Evolutionary conservation across 2,329 filamentous ascomycete species (phyloP).

Genomic region (Colletotrichum sp.): DNA sequence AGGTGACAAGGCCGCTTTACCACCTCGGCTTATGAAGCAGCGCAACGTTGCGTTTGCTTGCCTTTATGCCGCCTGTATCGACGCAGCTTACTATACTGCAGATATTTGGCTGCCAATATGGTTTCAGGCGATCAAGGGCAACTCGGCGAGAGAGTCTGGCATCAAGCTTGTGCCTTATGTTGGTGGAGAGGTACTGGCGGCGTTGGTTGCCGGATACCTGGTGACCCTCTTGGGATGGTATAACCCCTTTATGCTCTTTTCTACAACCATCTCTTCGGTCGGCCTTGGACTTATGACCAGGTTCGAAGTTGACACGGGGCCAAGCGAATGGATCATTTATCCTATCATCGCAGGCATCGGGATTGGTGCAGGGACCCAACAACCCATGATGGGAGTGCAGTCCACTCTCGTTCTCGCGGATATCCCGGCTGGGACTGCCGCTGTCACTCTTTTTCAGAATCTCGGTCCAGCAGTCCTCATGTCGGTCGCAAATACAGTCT

Average conservation of each 20-base stretch:
- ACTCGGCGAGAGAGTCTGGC: constrained; percentile 34
- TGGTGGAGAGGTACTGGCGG: constrained; percentile 30
- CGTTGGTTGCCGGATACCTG: constrained; percentile 28
- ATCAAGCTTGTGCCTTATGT: constrained; percentile 35
- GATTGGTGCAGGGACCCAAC: constrained; percentile 30
- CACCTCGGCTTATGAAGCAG: constrained; percentile 36
- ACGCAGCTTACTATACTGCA: constrained; percentile 34
- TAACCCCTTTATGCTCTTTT: constrained; percentile 35
- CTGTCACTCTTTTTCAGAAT: constrained; percentile 14
- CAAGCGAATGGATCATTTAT: constrained; percentile 26
- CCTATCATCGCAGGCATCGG: constrained; percentile 29
- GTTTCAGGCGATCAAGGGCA: constrained; percentile 38
- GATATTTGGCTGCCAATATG: constrained; percentile 37
- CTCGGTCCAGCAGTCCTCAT: constrained; percentile 16
- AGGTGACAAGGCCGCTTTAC: constrained; percentile 39
- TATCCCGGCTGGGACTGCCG: constrained; percentile 14
- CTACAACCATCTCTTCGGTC: constrained; percentile 30
- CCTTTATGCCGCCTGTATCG: constrained; percentile 25
- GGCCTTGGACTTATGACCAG: constrained; percentile 23
- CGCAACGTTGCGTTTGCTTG: constrained; percentile 25
- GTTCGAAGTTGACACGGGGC: neutral
- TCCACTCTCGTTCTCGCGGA: constrained; percentile 23
- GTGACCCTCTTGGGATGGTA: constrained; percentile 39
- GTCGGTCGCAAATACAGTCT: constrained; percentile 15
- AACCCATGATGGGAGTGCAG: constrained; percentile 29